Evolutionary conservation across 2,329 filamentous ascomycete species (phyloP).

Genomic region (Hypoxylon sp.): DNA sequence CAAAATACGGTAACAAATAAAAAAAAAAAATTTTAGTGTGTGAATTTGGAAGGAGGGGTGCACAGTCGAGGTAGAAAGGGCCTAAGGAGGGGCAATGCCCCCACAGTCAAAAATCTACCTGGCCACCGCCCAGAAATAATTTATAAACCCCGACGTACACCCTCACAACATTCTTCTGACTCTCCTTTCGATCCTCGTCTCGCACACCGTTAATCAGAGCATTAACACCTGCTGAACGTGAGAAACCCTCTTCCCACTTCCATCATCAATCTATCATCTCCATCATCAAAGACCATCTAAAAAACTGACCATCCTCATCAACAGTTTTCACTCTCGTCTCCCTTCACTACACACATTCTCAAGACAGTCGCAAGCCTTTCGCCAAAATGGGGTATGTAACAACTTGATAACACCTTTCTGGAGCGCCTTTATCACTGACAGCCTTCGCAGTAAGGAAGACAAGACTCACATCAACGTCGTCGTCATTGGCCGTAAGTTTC

Average conservation of each 20-base stretch:
- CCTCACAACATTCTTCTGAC: slow-evolving; percentile 45
- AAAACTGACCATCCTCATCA: slow-evolving; percentile 25
- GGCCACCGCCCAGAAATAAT: slow-evolving; percentile 41
- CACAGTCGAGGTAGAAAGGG: slow-evolving; percentile 36
- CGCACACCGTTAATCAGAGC: slow-evolving; percentile 60
- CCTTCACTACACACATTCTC: slow-evolving; percentile 37
- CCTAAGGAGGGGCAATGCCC: slow-evolving; percentile 43
- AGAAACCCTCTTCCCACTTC: slow-evolving; percentile 26
- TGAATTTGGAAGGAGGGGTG: slow-evolving; percentile 45
- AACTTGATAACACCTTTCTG: slow-evolving; percentile 16
- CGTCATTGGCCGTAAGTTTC: slow-evolving; percentile 78
- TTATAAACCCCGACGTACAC: slow-evolving; percentile 45
- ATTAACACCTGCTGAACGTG: slow-evolving; percentile 53
- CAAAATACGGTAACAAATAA: slow-evolving; percentile 31
- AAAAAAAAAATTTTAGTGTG: slow-evolving; percentile 41
- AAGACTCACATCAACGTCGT: slow-evolving; percentile 98
- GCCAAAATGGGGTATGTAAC: slow-evolving; percentile 58
- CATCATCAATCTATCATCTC: slow-evolving; percentile 26
- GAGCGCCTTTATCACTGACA: slow-evolving; percentile 27
- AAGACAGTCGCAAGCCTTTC: slow-evolving; percentile 44
- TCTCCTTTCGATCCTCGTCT: slow-evolving; percentile 55
- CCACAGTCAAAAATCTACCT: slow-evolving; percentile 42
- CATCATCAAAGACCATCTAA: slow-evolving; percentile 9
- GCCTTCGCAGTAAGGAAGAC: slow-evolving; percentile 83
- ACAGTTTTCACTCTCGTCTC: slow-evolving; percentile 36